These are phyloP conservation scores for Tagetes erecta DNA, from an alignment of 129 eudicot genomes.

Conservation along the genomic window DNA sequence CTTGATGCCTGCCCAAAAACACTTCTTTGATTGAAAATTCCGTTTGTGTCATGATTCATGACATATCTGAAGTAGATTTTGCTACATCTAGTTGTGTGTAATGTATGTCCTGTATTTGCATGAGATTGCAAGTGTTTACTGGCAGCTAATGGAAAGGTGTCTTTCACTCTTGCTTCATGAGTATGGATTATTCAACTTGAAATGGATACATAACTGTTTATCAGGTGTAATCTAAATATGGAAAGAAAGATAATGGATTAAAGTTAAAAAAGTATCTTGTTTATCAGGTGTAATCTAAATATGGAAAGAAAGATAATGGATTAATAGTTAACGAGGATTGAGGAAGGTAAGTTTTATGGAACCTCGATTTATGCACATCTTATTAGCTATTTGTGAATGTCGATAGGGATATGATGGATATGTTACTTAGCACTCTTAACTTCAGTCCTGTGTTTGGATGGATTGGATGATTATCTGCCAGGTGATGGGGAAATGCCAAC, in stretches of 20 bases:
- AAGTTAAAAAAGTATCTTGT: neutral
- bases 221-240: neutral
- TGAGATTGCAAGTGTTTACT: neutral
- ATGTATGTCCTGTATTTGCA: neutral
- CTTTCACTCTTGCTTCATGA: neutral
- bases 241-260: neutral
- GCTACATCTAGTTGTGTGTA: neutral
- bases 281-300: neutral
- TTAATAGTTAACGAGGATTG: neutral
- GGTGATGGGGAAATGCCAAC: neutral
- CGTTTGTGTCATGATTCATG: neutral
- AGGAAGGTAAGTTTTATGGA: no score
- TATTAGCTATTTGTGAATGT: neutral
- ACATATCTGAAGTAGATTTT: conserved; percentile 7
- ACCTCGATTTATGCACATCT: neutral
- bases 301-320: neutral
- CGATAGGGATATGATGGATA: neutral
- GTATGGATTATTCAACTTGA: neutral
- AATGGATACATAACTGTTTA: neutral
- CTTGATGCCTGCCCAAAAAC: neutral
- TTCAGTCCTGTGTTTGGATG: neutral
- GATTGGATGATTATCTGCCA: neutral
- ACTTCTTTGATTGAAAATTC: neutral
- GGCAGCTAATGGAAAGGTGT: neutral
- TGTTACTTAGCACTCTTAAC: neutral